phyloP scores from a whole-genome alignment of 2,329 filamentous ascomycete species.

The Apiospora malaysiana region DNA sequence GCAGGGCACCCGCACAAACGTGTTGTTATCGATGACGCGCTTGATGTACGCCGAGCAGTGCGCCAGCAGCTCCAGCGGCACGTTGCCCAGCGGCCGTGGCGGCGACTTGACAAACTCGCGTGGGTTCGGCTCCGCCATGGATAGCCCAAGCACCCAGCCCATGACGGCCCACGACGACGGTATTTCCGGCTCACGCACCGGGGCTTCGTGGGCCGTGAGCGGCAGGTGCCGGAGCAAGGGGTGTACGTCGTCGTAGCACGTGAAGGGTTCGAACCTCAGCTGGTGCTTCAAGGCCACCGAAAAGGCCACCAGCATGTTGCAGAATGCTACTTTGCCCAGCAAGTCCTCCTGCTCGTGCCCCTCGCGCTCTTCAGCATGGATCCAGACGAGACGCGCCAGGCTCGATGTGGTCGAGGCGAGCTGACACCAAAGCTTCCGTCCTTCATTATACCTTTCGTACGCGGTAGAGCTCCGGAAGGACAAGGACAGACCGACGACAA shows the following conservation, averaged over 20 bases:
- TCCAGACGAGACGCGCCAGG: conserved; percentile 82
- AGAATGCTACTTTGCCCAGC: conserved; percentile 61
- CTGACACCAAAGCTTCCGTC: conserved; percentile 67
- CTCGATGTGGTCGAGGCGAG: conserved; percentile 67
- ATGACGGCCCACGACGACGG: conserved; percentile 62
- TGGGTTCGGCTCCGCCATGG: conserved; percentile 79
- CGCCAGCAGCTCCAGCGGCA: conserved; percentile 80
- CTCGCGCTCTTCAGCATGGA: conserved; percentile 70
- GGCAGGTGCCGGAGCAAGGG: conserved; percentile 74
- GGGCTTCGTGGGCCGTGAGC: conserved; percentile 56
- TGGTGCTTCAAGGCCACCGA: conserved; percentile 81
- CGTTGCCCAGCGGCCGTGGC: conserved; percentile 75
- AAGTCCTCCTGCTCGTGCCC: conserved; percentile 68
- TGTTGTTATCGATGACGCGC: conserved; percentile 59
- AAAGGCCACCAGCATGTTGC: conserved; percentile 78
- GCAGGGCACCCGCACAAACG: conserved; percentile 64
- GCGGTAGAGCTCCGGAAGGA: conserved; percentile 81
- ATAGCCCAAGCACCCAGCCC: conserved; percentile 77
- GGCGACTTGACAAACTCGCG: conserved; percentile 78
- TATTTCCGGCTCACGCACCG: conserved; percentile 48
- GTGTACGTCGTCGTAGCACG: conserved; percentile 75
- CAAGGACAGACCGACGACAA: conserved; percentile 78
- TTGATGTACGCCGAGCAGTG: conserved; percentile 75
- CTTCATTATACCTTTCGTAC: conserved; percentile 72
- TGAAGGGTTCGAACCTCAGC: conserved; percentile 82